Percentiles rank a stretch among this genome's conserved stretches.
These are phyloP conservation scores for Hyphodiscus sp. DNA, from an alignment of 2,329 filamentous ascomycete species.

Conservation along the genomic window DNA sequence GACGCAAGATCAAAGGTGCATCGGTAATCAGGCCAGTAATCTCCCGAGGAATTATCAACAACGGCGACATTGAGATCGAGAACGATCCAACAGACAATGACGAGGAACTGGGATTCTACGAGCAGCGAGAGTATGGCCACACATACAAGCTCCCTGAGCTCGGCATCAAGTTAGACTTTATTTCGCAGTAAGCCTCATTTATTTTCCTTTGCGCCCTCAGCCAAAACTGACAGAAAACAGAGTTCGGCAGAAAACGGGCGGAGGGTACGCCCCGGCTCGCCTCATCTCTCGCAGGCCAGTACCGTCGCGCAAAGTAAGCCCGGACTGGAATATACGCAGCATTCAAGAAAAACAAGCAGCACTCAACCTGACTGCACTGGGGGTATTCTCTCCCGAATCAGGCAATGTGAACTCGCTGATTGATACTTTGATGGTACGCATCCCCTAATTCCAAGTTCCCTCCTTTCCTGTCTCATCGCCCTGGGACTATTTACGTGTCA, in stretches of 20 bases:
- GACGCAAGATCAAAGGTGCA: constrained; percentile 52
- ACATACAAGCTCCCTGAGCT: constrained; percentile 57
- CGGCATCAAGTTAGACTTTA: constrained; percentile 66
- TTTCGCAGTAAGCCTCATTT: constrained; percentile 46
- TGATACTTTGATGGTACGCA: constrained; percentile 55
- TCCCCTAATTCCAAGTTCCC: not conserved
- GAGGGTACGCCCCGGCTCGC: constrained; percentile 5
- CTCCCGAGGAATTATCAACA: constrained; percentile 61
- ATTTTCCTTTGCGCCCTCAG: not conserved
- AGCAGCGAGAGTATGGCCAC: constrained; percentile 55
- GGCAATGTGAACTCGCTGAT: constrained; percentile 41
- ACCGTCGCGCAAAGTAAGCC: not conserved
- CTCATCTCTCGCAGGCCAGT: not conserved
- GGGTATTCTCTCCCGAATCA: constrained; percentile 42
- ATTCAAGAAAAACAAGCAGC: constrained; percentile 60
- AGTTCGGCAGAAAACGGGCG: constrained; percentile 11
- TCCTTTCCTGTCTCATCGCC: not conserved
- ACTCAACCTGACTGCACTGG: constrained; percentile 54
- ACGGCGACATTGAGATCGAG: constrained; percentile 65
- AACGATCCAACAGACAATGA: constrained; percentile 49
- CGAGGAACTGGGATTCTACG: constrained; percentile 45
- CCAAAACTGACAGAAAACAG: constrained; percentile 11
- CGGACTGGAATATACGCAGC: constrained; percentile 13
- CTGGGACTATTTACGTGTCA: not conserved
- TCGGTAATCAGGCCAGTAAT: constrained; percentile 46